These are phyloP conservation scores for Fusarium burgessii DNA, from an alignment of 2,329 filamentous ascomycete species.

Conservation along the genomic window DNA sequence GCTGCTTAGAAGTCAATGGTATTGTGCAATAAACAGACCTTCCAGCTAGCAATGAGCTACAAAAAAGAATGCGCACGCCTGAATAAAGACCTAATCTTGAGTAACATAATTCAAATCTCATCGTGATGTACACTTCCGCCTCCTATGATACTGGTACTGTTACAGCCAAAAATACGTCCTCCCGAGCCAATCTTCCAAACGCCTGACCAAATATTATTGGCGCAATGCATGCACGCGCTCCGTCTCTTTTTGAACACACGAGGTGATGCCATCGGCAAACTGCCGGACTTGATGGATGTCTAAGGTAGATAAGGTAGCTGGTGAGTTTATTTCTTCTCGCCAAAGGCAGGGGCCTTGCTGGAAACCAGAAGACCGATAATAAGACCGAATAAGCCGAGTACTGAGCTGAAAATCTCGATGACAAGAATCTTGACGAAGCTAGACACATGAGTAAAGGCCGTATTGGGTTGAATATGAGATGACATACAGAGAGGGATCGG, in stretches of 20 bases:
- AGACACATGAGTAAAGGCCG: constrained; percentile 38
- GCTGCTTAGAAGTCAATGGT: constrained; percentile 17
- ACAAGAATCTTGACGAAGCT: constrained; percentile 99
- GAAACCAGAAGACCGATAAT: constrained; percentile 93
- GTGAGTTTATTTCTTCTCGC: constrained; percentile 47
- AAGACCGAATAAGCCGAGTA: constrained; percentile 93
- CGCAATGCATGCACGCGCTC: constrained; percentile 51
- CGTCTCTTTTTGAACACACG: constrained; percentile 40
- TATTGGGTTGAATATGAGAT: neutral
- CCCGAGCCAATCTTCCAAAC: constrained; percentile 55
- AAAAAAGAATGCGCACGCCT: constrained; percentile 36
- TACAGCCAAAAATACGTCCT: constrained; percentile 52
- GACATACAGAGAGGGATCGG: constrained; percentile 87
- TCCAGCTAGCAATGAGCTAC: constrained; percentile 31
- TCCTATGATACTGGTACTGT: constrained; percentile 51
- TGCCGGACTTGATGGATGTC: constrained; percentile 32
- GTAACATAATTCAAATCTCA: constrained; percentile 45
- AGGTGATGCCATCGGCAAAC: constrained; percentile 31
- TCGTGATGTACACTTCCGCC: constrained; percentile 52
- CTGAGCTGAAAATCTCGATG: constrained; percentile 99
- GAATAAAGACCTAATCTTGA: constrained; percentile 35
- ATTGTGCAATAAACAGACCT: neutral
- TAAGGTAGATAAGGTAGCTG: constrained; percentile 8
- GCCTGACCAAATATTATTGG: constrained; percentile 55
- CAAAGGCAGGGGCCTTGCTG: constrained; percentile 83